Evolutionary conservation across 257 asterid species (phyloP).

Genomic region (Forsythia suspensa): DNA sequence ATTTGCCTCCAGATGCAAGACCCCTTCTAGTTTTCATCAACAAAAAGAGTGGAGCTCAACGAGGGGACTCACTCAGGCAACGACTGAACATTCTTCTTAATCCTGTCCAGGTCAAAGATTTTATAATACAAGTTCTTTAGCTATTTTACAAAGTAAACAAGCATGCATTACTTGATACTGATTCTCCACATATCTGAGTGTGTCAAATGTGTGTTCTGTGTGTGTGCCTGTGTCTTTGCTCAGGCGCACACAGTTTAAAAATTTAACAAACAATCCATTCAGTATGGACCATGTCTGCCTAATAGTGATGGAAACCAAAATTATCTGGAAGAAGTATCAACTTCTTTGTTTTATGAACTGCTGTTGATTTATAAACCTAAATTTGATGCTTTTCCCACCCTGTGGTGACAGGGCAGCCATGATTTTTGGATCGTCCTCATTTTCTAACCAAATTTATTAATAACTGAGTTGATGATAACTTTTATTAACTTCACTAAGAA

Average conservation of each 20-base stretch:
- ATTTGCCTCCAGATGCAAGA: conserved; percentile 89
- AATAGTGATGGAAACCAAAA: neutral
- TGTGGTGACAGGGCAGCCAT: neutral
- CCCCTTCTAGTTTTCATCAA: conserved; percentile 86
- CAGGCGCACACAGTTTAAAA: neutral
- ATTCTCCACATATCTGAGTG: neutral
- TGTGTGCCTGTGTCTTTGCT: neutral
- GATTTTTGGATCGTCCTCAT: neutral
- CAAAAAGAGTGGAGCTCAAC: conserved; percentile 98
- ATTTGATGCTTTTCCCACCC: neutral
- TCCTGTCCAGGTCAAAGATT: conserved; percentile 85
- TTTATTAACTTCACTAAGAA: conserved; percentile 2
- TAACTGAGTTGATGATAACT: neutral
- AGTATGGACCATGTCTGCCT: neutral
- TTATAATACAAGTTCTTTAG: conserved; percentile 14
- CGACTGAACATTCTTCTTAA: conserved; percentile 81
- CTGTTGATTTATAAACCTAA: neutral
- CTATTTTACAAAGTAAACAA: conserved; percentile 9
- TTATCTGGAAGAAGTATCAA: neutral
- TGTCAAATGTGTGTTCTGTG: neutral
- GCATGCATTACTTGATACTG: conserved; percentile 3
- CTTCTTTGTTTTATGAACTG: neutral
- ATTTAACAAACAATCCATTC: neutral
- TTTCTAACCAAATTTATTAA: neutral
- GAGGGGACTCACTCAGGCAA: conserved; percentile 81